Evolutionary conservation across 768 basidiomycete genomes (phyloP), one percentile per base, ranked within the genome.

Genomic region (Epithele typhae): DNA sequence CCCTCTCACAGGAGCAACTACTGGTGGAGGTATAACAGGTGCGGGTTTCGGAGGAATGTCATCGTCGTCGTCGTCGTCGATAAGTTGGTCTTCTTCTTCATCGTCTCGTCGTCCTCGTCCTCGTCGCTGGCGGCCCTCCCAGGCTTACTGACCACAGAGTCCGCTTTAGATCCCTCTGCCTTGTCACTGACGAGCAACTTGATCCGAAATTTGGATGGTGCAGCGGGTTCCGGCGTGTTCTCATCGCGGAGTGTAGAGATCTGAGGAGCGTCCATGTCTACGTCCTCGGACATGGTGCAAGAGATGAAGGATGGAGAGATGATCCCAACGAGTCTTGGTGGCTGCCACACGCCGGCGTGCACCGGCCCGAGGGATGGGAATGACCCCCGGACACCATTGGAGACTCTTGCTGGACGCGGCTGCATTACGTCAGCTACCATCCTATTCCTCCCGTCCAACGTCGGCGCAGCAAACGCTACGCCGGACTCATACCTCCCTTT

Each of bases 241-340:
- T 89, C 87, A 39, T 88, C 84, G 25, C 71, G 73, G 25, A 90
- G 76, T 23, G 82, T 90, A 21, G 87, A 90, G 45, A 91, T 90
- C 55, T 81, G 81, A 30, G 88, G 88, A 25, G 87, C 84, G 32
- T 89, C 88, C 84, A 89, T 87, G 35, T 73, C 71, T n/a, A 71
- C 57, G 45, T 75, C 72, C 39, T 71, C 67, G 48, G 70, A 64
- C 67, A 71, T 69, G 45, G 6, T n/a, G n/a, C n/a, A n/a, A n/a
- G n/a, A n/a, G n/a, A n/a, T n/a, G 5, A 25, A 39, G 6, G 14
- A 19, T 1, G 37, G 8, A 22, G 22, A 21, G 22, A 10, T 7
- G 37, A n/a, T n/a, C n/a, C n/a, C n/a, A n/a, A n/a, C n/a, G n/a
- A n/a, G n/a, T n/a, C n/a, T n/a, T n/a, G n/a, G n/a, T n/a, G n/a